Evolutionary conservation across 192 early-diverging fungal genomes (phyloP).

Genomic region (Coemansia sp.): DNA sequence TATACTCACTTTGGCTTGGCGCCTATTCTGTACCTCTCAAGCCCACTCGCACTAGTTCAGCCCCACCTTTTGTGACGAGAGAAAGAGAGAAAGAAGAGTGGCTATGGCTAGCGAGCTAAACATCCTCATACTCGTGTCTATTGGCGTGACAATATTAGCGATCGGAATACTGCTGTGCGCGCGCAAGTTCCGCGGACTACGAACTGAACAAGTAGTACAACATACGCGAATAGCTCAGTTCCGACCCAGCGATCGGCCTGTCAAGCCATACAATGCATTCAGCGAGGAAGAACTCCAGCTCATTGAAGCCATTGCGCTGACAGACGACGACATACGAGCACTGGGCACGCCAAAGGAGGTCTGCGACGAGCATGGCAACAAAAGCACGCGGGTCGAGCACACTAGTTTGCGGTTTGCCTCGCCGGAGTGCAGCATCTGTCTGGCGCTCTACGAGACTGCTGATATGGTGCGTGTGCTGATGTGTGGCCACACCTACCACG

Average conservation of each 20-base stretch:
- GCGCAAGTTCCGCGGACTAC: slow-evolving; percentile 23
- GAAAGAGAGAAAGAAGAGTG: too few species aligned
- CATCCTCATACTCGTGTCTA: slow-evolving; percentile 29
- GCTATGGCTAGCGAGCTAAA: slow-evolving; percentile 28
- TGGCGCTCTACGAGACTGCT: slow-evolving; percentile 59
- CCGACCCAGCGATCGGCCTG: slow-evolving; percentile 19
- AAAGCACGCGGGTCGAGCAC: background rate
- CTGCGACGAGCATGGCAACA: background rate
- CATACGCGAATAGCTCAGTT: slow-evolving; percentile 20
- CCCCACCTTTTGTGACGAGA: too few species aligned
- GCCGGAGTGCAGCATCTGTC: slow-evolving; percentile 65
- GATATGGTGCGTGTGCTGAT: slow-evolving; percentile 62
- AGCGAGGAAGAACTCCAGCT: slow-evolving; percentile 39
- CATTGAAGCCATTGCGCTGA: slow-evolving; percentile 23
- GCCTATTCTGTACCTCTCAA: too few species aligned
- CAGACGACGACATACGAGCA: slow-evolving; percentile 14
- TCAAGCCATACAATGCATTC: slow-evolving; percentile 50
- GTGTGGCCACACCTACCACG: slow-evolving; percentile 68
- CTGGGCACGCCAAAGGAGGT: slow-evolving; percentile 13
- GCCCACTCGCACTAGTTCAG: too few species aligned
- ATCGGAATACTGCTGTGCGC: slow-evolving; percentile 18
- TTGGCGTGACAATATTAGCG: slow-evolving; percentile 16
- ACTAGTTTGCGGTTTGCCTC: slow-evolving; percentile 41
- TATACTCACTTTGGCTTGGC: too few species aligned
- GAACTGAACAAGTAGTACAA: background rate